Percentiles rank a stretch among this genome's conserved stretches.
phyloP scores from a whole-genome alignment of 306 rosid species.

The Dryas octopetala region DNA sequence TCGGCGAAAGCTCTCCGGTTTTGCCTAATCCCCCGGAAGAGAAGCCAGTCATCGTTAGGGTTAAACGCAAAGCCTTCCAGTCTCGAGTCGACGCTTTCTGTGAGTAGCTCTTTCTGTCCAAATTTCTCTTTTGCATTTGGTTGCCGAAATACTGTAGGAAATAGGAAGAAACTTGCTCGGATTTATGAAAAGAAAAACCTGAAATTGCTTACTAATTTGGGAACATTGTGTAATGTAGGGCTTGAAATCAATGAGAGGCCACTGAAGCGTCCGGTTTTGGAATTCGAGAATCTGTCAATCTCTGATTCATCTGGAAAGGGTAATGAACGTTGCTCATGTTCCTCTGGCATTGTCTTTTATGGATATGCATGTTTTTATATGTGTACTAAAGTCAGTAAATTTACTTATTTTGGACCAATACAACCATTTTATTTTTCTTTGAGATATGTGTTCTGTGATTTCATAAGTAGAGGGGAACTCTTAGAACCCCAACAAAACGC shows the following conservation, averaged over 20 bases:
- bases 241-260: slow-evolving; percentile 87
- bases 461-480: neutral
- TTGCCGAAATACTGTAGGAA: neutral
- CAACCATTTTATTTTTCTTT: neutral
- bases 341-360: slow-evolving; percentile 1
- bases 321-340: slow-evolving; percentile 17
- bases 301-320: slow-evolving; percentile 53
- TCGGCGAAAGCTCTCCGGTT: slow-evolving; percentile 65
- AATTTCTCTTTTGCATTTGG: neutral
- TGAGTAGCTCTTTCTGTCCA: slow-evolving; percentile 30
- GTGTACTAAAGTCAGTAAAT: neutral
- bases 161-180: neutral
- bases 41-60: slow-evolving; percentile 82
- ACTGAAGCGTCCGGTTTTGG: slow-evolving; percentile 71
- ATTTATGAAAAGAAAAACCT: neutral
- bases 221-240: slow-evolving; percentile 46
- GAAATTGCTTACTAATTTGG: neutral
- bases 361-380: neutral
- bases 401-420: neutral
- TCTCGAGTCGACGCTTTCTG: slow-evolving; percentile 79
- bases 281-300: slow-evolving; percentile 64
- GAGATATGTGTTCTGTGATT: neutral
- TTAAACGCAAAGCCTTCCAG: slow-evolving; percentile 75
- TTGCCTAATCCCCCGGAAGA: slow-evolving; percentile 24
- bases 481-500: neutral